Base-by-base conservation (phyloP, 345 rosid species). In the Mallotus nudiflorus region DNA sequence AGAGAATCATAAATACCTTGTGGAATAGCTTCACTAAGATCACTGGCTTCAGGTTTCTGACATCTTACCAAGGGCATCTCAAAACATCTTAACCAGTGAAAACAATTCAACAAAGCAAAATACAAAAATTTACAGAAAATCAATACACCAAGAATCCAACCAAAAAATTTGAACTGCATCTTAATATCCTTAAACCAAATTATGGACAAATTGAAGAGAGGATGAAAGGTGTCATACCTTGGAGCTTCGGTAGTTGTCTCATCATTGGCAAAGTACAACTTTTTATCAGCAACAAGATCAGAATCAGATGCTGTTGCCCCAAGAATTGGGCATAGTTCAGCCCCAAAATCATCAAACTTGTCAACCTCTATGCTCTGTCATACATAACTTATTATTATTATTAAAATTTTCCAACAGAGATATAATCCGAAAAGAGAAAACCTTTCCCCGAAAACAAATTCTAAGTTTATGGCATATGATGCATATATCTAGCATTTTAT, bases 341-440 rank as follows among this genome's bases (percentile, higher is more conserved):
- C 72, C 33, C 89, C 89, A 25, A 85, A 85, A 75, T 85, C 86
- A 77, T 81, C 79, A 40, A 83, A 79, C 74, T 77, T 70, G 25
- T 74, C 57, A 14, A 58, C 52, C 55, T 78, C 85, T 42, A 35
- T 66, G 28, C 74, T 62, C 88, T 85, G 82, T 5, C 67, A 44
- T 27, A 16, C 33, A 4, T 39, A 9, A 39, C 6, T 39, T 39
- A 9, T 39, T 4, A 39, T 39, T 39, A 39, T 4, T 4, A 39
- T 39, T 39, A 39, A 39, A 4, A 39, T 39, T 39, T n/a, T n/a
- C n/a, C n/a, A n/a, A n/a, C n/a, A n/a, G n/a, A n/a, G n/a, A n/a
- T n/a, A n/a, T n/a, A n/a, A n/a, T n/a, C n/a, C n/a, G n/a, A n/a
- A n/a, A n/a, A n/a, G n/a, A n/a, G n/a, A n/a, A n/a, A 39, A 39